A percentile compares a stretch with the other conserved stretches of the same genome.
Conservation (phyloP, 768 basidiomycete genomes). For the Scleroderma bovista region DNA sequence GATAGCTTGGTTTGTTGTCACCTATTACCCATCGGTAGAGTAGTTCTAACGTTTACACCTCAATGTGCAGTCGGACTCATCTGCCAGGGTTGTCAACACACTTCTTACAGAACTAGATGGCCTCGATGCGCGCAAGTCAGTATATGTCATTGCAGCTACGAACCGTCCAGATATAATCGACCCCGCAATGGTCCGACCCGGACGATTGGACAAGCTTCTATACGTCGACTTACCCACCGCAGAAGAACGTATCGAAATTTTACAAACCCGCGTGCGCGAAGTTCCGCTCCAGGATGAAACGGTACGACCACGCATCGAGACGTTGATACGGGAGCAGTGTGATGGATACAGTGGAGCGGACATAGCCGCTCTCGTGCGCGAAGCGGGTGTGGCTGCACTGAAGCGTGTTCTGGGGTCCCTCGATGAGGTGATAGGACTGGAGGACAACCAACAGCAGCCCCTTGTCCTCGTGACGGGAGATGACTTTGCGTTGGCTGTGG, state of each 20-base stretch:
- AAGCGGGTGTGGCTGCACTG: conserved; percentile 85
- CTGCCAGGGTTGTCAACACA: conserved; percentile 86
- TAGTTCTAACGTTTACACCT: neutral
- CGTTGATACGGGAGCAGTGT: conserved; percentile 55
- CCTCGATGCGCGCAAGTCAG: conserved; percentile 76
- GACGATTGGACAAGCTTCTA: conserved; percentile 87
- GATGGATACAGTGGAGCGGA: conserved; percentile 94
- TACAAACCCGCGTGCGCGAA: conserved; percentile 65
- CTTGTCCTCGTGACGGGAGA: conserved; percentile 45
- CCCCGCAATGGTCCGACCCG: conserved; percentile 96
- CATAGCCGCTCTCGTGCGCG: conserved; percentile 79
- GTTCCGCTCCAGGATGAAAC: conserved; percentile 52
- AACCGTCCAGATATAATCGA: conserved; percentile 98
- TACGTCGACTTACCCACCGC: conserved; percentile 84
- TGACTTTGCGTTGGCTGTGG: conserved; percentile 72
- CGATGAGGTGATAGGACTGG: conserved; percentile 46
- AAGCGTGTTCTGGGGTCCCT: conserved; percentile 62
- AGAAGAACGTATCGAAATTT: conserved; percentile 76
- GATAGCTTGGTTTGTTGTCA: conserved; percentile 66
- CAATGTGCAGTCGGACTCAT: conserved; percentile 73
- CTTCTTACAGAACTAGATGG: conserved; percentile 93
- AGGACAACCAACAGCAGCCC: conserved; percentile 3
- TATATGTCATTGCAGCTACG: conserved; percentile 93
- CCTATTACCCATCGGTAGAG: neutral
- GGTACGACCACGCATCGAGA: conserved; percentile 27